Conservation (phyloP, 1,284 basidiomycete species). For the Sphagnurus paluster region DNA sequence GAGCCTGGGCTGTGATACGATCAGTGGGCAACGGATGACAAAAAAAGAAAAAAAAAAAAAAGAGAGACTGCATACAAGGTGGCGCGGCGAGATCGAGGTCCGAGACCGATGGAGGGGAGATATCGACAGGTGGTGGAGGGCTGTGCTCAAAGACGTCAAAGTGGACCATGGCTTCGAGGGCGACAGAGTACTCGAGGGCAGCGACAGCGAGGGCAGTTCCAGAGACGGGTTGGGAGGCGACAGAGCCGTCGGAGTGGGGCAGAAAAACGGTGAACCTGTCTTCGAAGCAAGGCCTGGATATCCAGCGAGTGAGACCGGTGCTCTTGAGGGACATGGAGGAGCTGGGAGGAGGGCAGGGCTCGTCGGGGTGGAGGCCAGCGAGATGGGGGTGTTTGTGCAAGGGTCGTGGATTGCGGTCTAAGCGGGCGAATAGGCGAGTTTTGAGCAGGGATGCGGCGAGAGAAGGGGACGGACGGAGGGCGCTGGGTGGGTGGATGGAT, state of each 20-base stretch:
- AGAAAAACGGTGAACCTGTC: slow-evolving; percentile 61
- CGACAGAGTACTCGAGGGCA: slow-evolving; percentile 68
- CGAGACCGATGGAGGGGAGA: slow-evolving; percentile 6
- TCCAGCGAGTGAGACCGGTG: slow-evolving; percentile 64
- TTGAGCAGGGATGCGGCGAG: slow-evolving; percentile 50
- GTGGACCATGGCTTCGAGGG: slow-evolving; percentile 56
- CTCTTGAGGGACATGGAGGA: slow-evolving; percentile 43
- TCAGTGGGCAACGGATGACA: slow-evolving; percentile 3
- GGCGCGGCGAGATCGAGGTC: slow-evolving; percentile 11
- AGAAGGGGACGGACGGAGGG: slow-evolving; percentile 40
- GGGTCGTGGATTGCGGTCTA: slow-evolving; percentile 35
- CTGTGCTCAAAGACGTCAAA: slow-evolving; percentile 23
- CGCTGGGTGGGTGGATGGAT: slow-evolving; percentile 48
- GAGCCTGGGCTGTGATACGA: slow-evolving; percentile 25
- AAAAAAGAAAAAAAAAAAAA: slow-evolving; percentile 3
- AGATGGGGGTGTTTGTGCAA: slow-evolving; percentile 52
- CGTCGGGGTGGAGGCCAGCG: slow-evolving; percentile 53
- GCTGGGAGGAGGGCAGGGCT: slow-evolving; percentile 45
- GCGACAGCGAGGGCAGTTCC: slow-evolving; percentile 62
- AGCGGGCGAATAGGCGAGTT: slow-evolving; percentile 46
- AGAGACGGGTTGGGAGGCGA: slow-evolving; percentile 42
- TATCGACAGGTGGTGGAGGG: slow-evolving; percentile 1
- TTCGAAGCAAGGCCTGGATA: slow-evolving; percentile 72
- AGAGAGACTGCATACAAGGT: slow-evolving; percentile 15
- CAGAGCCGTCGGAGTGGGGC: slow-evolving; percentile 37